A percentile compares a stretch with the other conserved stretches of the same genome.
phyloP scores from a whole-genome alignment of 805 yeast genomes.

The Pichia ethanolica region DNA sequence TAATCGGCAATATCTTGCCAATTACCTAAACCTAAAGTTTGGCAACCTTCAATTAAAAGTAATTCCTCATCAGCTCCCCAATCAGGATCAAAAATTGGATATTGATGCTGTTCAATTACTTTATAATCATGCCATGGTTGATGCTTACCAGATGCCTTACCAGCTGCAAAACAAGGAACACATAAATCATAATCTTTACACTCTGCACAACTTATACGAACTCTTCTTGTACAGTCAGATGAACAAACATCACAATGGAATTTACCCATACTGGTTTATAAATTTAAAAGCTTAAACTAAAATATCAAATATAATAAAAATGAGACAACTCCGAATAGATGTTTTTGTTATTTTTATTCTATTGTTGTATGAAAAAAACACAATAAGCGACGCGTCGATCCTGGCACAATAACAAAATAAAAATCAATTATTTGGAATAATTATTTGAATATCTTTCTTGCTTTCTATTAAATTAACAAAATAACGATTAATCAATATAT shows the following conservation, averaged over 20 bases:
- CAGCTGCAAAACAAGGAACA: conserved; percentile 92
- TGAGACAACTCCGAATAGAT: neutral
- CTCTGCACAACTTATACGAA: conserved; percentile 84
- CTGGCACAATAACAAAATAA: neutral
- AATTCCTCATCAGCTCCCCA: conserved; percentile 99
- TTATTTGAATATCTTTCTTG: neutral
- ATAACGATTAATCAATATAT: too few relatives aligned
- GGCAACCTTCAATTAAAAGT: conserved; percentile 82
- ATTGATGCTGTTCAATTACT: conserved; percentile 89
- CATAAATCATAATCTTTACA: conserved; percentile 95
- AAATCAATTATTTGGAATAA: too few relatives aligned
- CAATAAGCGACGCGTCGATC: neutral
- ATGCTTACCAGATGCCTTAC: conserved; percentile 73
- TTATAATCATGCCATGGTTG: conserved; percentile 91
- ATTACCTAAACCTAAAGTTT: conserved; percentile 85
- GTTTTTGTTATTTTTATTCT: neutral
- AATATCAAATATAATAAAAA: too few relatives aligned
- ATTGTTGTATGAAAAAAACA: too few relatives aligned
- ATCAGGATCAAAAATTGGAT: conserved; percentile 79
- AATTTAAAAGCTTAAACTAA: too few relatives aligned
- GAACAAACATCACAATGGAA: conserved; percentile 95
- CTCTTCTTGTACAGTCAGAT: conserved; percentile 90
- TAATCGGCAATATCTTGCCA: conserved; percentile 99
- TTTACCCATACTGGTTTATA: conserved; percentile 30
- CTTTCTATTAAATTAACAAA: too few relatives aligned